Base-by-base conservation (phyloP, 2,329 filamentous ascomycete genomes). In the Decorospora gaudefroyi region DNA sequence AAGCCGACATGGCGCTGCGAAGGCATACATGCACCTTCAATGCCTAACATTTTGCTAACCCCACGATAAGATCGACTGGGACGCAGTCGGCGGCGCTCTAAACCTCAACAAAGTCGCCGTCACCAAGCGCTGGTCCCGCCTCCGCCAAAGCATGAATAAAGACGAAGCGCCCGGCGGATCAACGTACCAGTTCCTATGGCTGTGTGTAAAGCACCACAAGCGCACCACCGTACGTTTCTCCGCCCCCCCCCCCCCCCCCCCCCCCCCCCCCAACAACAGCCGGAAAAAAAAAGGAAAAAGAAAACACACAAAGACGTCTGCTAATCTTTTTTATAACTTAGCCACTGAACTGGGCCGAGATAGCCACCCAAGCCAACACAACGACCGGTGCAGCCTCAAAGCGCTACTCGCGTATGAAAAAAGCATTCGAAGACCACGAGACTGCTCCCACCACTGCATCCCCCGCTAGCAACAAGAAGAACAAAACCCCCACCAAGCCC, bases 71-170 rank as follows among this genome's bases (percentile, higher is more conserved):
- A 59, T 70, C n/a, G 55, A 70, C 43, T 68, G 57, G 55, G 33
- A 45, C 1, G 48, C 62, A 1, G 53, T 71, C 12, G 51, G 48
- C 29, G 32, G 39, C 2, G 59, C 46, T 1, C 52, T 71, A 2
- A 25, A 54, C 4, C 54, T 70, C 13, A 63, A 57, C n/a, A 52
- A 51, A 8, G 51, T 50, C 10, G 65, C 67, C 0, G 51, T 45
- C 2, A 38, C 42, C 1, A 69, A 68, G 54, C 65, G 68, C 15
- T 69, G 65, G 65, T 64, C 60, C 6, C 63, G 68, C 10, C 57
- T 70, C n/a, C 64, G 59, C 51, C 28, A 52, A 12, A 46, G 55
- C 2, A 56, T 69, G 32, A 53, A 59, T 1, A 50, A 51, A 6
- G 55, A 51, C 9, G 61, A 62, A 19, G 23, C 26, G 6, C 53